Evolutionary conservation across 2,329 filamentous ascomycete species (phyloP).

Genomic region (Talaromyces pinophilus): DNA sequence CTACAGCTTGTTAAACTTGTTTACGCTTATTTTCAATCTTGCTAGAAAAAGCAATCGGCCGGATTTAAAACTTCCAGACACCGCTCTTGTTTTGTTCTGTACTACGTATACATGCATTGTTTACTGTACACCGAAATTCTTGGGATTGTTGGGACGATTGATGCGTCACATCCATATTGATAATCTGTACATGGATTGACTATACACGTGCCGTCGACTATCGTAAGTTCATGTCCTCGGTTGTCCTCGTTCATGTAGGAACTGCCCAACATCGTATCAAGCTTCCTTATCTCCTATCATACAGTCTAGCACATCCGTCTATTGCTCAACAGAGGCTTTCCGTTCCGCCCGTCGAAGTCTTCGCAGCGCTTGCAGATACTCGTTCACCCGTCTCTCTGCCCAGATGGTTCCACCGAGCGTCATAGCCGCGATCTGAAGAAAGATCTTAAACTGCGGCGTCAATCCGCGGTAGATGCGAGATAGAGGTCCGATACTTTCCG

Average conservation of each 20-base stretch:
- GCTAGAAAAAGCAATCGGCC: background rate
- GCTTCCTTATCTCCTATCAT: background rate
- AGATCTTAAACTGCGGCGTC: slow-evolving; percentile 54
- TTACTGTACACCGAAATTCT: background rate
- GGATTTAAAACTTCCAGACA: background rate
- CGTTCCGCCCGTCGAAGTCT: slow-evolving; percentile 45
- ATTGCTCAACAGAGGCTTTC: background rate
- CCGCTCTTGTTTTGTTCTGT: background rate
- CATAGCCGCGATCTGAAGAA: slow-evolving; percentile 51
- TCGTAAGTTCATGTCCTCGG: background rate
- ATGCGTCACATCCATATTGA: background rate
- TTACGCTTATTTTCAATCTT: background rate
- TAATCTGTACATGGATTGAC: background rate
- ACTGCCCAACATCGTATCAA: background rate
- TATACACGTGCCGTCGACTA: background rate
- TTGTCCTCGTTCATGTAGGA: background rate
- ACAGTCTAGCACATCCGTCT: background rate
- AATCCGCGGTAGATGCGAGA: slow-evolving; percentile 50
- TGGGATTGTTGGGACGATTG: background rate
- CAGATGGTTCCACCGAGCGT: slow-evolving; percentile 52
- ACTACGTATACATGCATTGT: background rate
- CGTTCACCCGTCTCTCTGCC: slow-evolving; percentile 49
- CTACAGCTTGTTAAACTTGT: background rate
- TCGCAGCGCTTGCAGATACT: slow-evolving; percentile 48
- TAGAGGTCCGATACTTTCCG: slow-evolving; percentile 47